Evolutionary conservation across 257 asterid genomes (phyloP), one percentile per base, ranked within the genome.

Genomic region (Primulina tabacum): DNA sequence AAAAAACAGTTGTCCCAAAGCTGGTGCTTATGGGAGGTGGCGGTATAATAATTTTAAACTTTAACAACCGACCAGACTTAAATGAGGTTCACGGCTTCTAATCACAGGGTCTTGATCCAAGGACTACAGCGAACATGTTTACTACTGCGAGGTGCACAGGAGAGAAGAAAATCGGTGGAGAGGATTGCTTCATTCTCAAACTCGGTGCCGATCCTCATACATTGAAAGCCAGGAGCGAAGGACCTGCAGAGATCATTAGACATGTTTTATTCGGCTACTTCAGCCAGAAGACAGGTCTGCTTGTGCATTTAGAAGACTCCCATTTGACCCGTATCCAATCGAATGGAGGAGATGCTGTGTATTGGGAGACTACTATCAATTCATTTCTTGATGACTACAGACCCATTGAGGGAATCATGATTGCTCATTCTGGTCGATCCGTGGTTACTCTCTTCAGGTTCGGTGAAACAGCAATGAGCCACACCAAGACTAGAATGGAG

Each of bases 241-340:
- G 89, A 14, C 88, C 88, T 1, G 90, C 96, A 0, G 92, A 89
- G 82, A 81, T 87, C 80, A 84, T 85, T 57, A 74, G 92, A 77
- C 96, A 89, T 26, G 88, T 82, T 33, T 35, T 89, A 60, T 83
- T 89, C 32, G 96, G 96, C 57, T 87, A 87, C 80, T 89, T 89
- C 76, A 89, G 92, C 87, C 96, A 89, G 76, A 87, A 80, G 69
- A 85, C 96, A 0, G 96, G 96, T 4, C 96, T 89, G n/a, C 92
- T 89, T 38, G 85, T 89, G 33, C 92, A 85, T 75, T 60, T 89
- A 59, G 96, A 89, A 56, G 96, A 89, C 83, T 89, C 96, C 30
- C 94, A 87, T 66, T 77, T 89, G 65, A 87, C 94, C 28, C 89
- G 92, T 8, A 87, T 85, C 37, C 94, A 82, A 58, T 74, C 86